Base-by-base conservation (phyloP, 176 grass and related monocot species). In the Dendrocalamus sinicus region DNA sequence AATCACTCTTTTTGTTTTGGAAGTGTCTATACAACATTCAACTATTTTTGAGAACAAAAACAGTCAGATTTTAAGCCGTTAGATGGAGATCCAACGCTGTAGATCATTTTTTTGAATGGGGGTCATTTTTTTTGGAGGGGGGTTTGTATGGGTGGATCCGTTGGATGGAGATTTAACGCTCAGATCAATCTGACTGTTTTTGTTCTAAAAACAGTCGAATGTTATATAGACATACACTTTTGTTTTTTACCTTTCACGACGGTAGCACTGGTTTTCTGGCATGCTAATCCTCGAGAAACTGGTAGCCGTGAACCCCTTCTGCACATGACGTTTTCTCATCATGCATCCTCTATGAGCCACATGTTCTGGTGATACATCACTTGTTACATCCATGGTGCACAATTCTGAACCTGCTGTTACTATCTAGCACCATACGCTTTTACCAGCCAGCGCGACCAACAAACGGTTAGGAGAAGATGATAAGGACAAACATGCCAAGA, bases 221-320 rank as follows among this genome's bases (percentile, higher is more conserved):
- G 26, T 26, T 26, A 1, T 26, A 26, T 26, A 26, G 26, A 26
- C 26, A 26, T 26, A 26, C 0, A 26, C 26, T 26, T 12, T 46
- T 3, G 37, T 39, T 59, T 17, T 65, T 77, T 7, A 46, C 23
- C 12, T 47, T 19, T 72, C 22, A 8, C 51, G 1, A 7, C 13
- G 7, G 39, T 44, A 66, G 44, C 68, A 37, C 19, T 55, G 23
- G 1, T 32, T 43, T 57, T 51, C 24, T 45, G 46, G 37, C 60
- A 59, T 45, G 4, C 20, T 20, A 16, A 35, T 58, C 37, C 14
- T 22, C 15, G 68, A 30, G 70, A 77, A 65, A 73, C 74, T 23
- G 55, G 81, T 72, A 46, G 81, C 81, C 65, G 78, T 3, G 78
- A 86, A n/a, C n/a, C 13, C 23, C 3, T 12, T 23, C 3, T 15